Evolutionary conservation across 1,139 yeast species (phyloP), one percentile per base, ranked within the genome.

Genomic region (Nakaseomyces uthaithaninus): DNA sequence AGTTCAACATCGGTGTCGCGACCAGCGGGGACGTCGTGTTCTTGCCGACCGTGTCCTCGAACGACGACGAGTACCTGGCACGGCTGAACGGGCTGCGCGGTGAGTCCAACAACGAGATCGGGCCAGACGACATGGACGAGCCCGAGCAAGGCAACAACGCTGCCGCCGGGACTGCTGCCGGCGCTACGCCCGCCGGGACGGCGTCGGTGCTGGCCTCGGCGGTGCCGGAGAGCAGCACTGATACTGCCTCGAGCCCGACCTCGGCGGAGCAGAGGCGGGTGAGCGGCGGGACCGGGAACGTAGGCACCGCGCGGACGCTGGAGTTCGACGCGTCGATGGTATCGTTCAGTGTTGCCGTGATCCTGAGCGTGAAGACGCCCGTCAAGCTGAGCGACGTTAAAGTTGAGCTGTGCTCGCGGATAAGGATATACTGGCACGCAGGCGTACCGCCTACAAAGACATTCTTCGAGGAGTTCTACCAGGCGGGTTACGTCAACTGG

Each of bases 401-500:
- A 25, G 41, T 62, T 0, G 60, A 60, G 38, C 43, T 65, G 17
- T 58, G 56, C 30, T 52, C 66, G 2, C 49, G 53, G 12, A 55
- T 58, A 3, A 54, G 60, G 23, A 64, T 74, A 2, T 58, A 69
- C 44, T 77, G 83, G 83, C 76, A 77, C 5, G 63, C 67, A 27
- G 75, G 76, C 8, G 75, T 75, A 22, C 74, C 76, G 1, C 71
- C 72, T 5, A 46, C 56, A 11, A 51, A 69, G 65, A 47, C 67
- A 60, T 44, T 50, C 55, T 33, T 60, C 19, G 70, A 66, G 42
- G 81, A 77, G 48, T 62, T 63, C 39, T 76, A 72, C 53, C 66
- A 65, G 37, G 65, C 73, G 16, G 80, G 80, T 1, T 57, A 60
- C 15, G 45, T 69, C 50, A 46, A 68, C 36, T 77, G 81, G 81